These are phyloP conservation scores for Penicillium brasilianum DNA, from an alignment of 2,329 filamentous ascomycete genomes.

Conservation along the genomic window DNA sequence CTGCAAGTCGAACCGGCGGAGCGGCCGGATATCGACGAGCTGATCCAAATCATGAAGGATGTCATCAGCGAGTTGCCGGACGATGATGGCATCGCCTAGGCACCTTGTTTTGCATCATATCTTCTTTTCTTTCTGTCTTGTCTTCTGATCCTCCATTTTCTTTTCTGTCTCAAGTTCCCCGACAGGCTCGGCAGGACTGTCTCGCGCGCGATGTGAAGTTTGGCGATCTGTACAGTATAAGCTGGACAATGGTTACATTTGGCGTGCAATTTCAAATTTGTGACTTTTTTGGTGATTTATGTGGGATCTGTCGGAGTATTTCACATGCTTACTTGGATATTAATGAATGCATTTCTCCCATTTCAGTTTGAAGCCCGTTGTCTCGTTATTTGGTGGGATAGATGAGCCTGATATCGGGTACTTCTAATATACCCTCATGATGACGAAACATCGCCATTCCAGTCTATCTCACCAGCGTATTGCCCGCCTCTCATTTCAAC, in stretches of 20 bases:
- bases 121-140: constrained; percentile 7
- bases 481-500: not conserved
- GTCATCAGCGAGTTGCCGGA: constrained; percentile 72
- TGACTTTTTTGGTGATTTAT: not conserved
- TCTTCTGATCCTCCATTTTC: constrained; percentile 1
- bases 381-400: not conserved
- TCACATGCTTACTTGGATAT: not conserved
- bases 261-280: constrained; percentile 5
- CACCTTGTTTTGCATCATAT: not conserved
- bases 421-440: constrained; percentile 18
- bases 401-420: not conserved
- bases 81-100: constrained; percentile 53
- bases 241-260: constrained; percentile 17
- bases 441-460: constrained; percentile 24
- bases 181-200: constrained; percentile 22
- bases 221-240: constrained; percentile 35
- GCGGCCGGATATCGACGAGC: constrained; percentile 81
- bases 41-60: constrained; percentile 77
- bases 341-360: not conserved
- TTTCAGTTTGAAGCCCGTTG: not conserved
- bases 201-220: constrained; percentile 15
- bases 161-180: constrained; percentile 15
- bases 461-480: no score
- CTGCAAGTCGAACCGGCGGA: constrained; percentile 85
- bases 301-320: not conserved